These are phyloP conservation scores for Gnaphalium uliginosum DNA, from an alignment of 129 eudicot genomes.

Conservation along the genomic window DNA sequence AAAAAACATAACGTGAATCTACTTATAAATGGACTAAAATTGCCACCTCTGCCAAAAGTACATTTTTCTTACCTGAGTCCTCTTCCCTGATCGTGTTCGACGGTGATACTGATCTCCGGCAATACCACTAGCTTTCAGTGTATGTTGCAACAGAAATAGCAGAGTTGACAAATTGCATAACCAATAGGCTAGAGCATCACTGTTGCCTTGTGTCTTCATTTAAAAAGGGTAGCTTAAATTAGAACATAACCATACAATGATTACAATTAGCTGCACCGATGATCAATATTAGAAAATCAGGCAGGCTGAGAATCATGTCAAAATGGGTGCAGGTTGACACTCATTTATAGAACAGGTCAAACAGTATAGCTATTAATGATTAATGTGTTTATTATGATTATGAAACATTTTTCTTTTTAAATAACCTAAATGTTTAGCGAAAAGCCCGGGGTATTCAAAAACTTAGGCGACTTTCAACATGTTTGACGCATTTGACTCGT, in stretches of 20 bases:
- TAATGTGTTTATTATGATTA: background rate
- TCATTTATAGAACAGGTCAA: background rate
- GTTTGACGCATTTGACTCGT: background rate
- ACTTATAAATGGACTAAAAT: background rate
- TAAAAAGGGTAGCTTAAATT: slow-evolving; percentile 15
- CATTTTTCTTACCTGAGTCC: slow-evolving; percentile 61
- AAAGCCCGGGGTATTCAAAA: background rate
- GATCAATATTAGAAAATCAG: background rate
- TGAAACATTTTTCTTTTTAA: background rate
- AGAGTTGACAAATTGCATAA: slow-evolving; percentile 84
- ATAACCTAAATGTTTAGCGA: background rate
- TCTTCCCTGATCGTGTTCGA: slow-evolving; percentile 80
- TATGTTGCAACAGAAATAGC: slow-evolving; percentile 70
- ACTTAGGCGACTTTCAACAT: background rate
- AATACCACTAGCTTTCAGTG: slow-evolving; percentile 68
- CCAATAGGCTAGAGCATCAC: slow-evolving; percentile 84
- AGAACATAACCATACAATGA: slow-evolving; percentile 13
- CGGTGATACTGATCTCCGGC: slow-evolving; percentile 65
- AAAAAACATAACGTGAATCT: background rate
- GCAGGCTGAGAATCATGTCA: background rate
- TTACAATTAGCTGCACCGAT: slow-evolving; percentile 14
- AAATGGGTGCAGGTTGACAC: background rate
- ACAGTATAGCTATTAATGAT: background rate
- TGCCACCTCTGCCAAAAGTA: background rate
- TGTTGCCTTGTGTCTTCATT: slow-evolving; percentile 80